phyloP scores from a whole-genome alignment of 192 early-diverging fungal genomes.

The Fimicolochytrium jonesii region DNA sequence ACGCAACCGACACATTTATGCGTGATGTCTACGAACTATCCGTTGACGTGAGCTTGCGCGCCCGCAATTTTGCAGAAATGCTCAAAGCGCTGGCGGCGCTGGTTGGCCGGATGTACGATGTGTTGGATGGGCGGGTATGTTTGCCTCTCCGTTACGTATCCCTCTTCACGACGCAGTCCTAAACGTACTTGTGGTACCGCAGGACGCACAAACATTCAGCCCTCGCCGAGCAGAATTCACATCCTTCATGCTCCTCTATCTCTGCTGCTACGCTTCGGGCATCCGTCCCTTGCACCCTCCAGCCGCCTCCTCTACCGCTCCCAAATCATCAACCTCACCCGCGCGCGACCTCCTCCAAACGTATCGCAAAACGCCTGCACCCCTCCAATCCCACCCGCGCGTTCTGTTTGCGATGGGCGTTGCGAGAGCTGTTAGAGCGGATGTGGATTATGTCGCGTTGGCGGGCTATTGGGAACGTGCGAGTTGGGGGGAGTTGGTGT shows the following conservation, averaged over 20 bases:
- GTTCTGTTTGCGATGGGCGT: constrained; percentile 15
- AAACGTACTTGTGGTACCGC: too few relatives aligned
- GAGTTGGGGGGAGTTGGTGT: background rate
- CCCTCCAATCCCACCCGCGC: background rate
- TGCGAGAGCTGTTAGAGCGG: constrained; percentile 7
- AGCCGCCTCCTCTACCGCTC: too few relatives aligned
- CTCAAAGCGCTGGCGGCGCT: constrained; percentile 33
- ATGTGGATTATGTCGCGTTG: constrained; percentile 21
- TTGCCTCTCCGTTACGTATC: too few relatives aligned
- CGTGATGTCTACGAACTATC: constrained; percentile 34
- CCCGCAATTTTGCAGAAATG: constrained; percentile 35
- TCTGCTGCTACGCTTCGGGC: constrained; percentile 15
- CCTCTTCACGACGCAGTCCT: too few relatives aligned
- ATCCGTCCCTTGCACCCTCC: too few relatives aligned
- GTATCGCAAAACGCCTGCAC: constrained; percentile 1
- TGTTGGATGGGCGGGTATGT: background rate
- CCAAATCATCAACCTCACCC: too few relatives aligned
- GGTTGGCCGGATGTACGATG: background rate
- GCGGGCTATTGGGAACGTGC: background rate
- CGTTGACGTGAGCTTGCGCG: constrained; percentile 24
- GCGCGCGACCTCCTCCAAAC: constrained; percentile 2
- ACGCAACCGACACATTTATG: constrained; percentile 23
- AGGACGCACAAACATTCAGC: too few relatives aligned
- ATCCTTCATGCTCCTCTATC: constrained; percentile 19
- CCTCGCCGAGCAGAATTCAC: constrained; percentile 13